A percentile compares a stretch with the other conserved stretches of the same genome.
These are phyloP conservation scores for Monosporascus sp. DNA, from an alignment of 2,329 filamentous ascomycete species.

Conservation along the genomic window DNA sequence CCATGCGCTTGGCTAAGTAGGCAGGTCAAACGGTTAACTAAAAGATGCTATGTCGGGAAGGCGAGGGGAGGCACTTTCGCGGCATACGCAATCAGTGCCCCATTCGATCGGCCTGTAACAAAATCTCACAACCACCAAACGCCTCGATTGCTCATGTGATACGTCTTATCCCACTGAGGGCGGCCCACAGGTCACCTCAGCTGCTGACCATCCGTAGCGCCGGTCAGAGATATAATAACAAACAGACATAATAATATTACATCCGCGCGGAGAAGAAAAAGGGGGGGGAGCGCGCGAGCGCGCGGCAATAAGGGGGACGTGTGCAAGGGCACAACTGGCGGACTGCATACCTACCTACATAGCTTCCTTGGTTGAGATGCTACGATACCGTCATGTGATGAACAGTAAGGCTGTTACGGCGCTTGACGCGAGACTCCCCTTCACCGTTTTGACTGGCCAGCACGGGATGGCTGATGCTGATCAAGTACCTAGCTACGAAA, in stretches of 20 bases:
- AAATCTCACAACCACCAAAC: background rate
- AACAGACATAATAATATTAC: background rate
- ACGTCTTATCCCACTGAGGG: background rate
- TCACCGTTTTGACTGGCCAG: no score
- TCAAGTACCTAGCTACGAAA: background rate
- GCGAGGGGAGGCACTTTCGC: background rate
- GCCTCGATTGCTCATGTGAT: background rate
- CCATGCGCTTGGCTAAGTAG: no score
- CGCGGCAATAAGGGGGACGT: no score
- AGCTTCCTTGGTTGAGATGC: no score
- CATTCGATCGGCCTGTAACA: background rate
- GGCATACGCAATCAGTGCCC: no score
- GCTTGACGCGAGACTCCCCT: no score
- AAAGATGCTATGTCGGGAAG: background rate
- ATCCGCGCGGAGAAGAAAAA: background rate
- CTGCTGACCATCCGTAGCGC: background rate
- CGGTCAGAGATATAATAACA: background rate
- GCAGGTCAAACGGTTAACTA: no score
- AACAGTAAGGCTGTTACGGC: no score
- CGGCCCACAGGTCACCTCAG: background rate
- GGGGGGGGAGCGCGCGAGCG: background rate
- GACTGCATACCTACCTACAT: no score
- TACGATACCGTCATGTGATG: no score
- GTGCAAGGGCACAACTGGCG: no score
- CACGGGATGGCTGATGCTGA: no score